A percentile compares a stretch with the other conserved stretches of the same genome.
These are phyloP conservation scores for Phytophthora litchii DNA, from an alignment of 352 stramenopile species.

Conservation along the genomic window DNA sequence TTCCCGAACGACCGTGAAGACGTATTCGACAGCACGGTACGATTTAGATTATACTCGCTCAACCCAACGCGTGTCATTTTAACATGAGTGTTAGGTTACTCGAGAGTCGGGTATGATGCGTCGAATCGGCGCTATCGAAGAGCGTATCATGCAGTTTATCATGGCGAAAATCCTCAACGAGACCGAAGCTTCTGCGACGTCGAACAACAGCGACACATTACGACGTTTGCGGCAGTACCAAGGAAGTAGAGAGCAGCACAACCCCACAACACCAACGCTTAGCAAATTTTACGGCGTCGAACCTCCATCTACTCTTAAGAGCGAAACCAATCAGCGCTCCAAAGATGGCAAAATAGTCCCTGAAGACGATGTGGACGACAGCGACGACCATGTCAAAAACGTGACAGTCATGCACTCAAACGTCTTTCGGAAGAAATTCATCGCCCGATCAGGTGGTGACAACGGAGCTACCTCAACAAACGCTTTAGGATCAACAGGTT, in stretches of 20 bases:
- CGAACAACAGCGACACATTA: slow-evolving; percentile 54
- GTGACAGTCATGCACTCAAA: slow-evolving; percentile 37
- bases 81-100: slow-evolving; percentile 5
- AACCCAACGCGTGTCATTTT: neutral
- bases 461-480: neutral
- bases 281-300: slow-evolving; percentile 16
- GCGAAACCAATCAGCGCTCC: slow-evolving; percentile 6
- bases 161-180: slow-evolving; percentile 64
- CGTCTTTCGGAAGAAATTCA: slow-evolving; percentile 31
- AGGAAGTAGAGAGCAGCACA: slow-evolving; percentile 29
- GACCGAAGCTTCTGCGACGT: slow-evolving; percentile 26
- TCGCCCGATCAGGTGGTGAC: neutral
- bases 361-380: slow-evolving; percentile 27
- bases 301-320: slow-evolving; percentile 32
- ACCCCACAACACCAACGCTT: slow-evolving; percentile 2
- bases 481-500: neutral
- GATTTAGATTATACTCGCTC: neutral
- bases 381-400: slow-evolving; percentile 19
- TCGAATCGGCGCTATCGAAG: slow-evolving; percentile 61
- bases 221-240: slow-evolving; percentile 54
- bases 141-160: slow-evolving; percentile 70
- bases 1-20: slow-evolving; percentile 51
- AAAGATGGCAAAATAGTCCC: slow-evolving; percentile 19
- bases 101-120: slow-evolving; percentile 38
- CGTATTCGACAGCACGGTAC: slow-evolving; percentile 48